phyloP scores from a whole-genome alignment of 176 grass and related monocot genomes.

The Metroxylon sagu region DNA sequence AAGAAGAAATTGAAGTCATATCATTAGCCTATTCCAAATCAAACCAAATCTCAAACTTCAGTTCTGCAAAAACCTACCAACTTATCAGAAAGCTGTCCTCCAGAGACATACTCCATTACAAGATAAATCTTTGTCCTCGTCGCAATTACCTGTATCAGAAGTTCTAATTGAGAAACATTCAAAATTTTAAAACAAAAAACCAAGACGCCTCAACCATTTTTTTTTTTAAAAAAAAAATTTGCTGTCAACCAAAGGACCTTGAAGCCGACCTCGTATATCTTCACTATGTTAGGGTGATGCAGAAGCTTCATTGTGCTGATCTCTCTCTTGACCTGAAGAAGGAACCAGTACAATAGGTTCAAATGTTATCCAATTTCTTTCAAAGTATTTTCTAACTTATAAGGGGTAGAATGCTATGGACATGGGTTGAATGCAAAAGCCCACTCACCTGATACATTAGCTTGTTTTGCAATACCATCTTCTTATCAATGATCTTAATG shows the following conservation, averaged over 20 bases:
- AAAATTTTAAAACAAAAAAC: too few relatives aligned
- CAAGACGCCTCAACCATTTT: too few relatives aligned
- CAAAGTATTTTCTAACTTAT: too few relatives aligned
- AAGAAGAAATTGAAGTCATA: neutral
- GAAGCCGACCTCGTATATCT: slow-evolving; percentile 46
- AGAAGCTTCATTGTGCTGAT: slow-evolving; percentile 63
- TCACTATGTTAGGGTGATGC: slow-evolving; percentile 66
- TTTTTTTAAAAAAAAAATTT: too few relatives aligned
- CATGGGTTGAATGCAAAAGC: too few relatives aligned
- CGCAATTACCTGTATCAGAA: slow-evolving; percentile 43
- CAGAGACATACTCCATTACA: slow-evolving; percentile 63
- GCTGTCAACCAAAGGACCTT: too few relatives aligned
- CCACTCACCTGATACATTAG: slow-evolving; percentile 34
- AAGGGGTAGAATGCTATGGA: too few relatives aligned
- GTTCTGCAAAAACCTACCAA: slow-evolving; percentile 30
- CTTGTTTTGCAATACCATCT: slow-evolving; percentile 38
- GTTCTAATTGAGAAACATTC: too few relatives aligned
- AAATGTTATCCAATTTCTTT: too few relatives aligned
- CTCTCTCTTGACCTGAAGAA: slow-evolving; percentile 35
- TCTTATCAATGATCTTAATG: slow-evolving; percentile 64
- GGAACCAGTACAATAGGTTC: neutral
- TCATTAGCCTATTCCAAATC: neutral
- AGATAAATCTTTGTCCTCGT: slow-evolving; percentile 63
- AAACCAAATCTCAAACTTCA: too few relatives aligned
- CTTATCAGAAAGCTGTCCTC: slow-evolving; percentile 64